Evolutionary conservation across 139 green algal species (phyloP).

Genomic region (Chlamydomonas incerta): DNA sequence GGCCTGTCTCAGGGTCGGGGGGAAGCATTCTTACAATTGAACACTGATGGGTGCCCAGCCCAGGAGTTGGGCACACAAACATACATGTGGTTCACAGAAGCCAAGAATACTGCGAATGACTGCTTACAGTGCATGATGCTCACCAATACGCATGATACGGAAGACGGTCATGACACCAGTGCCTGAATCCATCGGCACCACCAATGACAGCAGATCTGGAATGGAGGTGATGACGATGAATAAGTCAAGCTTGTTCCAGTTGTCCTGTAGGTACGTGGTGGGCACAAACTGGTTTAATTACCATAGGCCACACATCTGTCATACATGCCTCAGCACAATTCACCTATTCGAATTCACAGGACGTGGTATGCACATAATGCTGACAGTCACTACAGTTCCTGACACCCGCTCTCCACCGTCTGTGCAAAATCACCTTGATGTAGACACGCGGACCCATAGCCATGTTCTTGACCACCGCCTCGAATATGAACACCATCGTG

Average conservation of each 20-base stretch:
- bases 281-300: no score
- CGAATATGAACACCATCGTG: slow-evolving; percentile 61
- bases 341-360: no score
- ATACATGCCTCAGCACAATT: no score
- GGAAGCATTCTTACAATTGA: no score
- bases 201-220: slow-evolving; percentile 45
- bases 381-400: no score
- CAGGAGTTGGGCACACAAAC: background rate
- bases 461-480: slow-evolving; percentile 61
- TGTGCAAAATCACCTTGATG: slow-evolving; percentile 61
- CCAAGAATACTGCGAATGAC: no score
- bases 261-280: slow-evolving; percentile 1
- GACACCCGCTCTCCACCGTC: background rate
- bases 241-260: slow-evolving; percentile 70
- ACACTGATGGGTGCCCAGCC: no score
- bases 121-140: no score
- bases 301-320: no score
- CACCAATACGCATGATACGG: slow-evolving; percentile 41
- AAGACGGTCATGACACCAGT: slow-evolving; percentile 37
- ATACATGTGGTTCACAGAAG: no score
- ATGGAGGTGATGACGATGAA: slow-evolving; percentile 63
- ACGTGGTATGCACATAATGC: no score
- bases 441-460: slow-evolving; percentile 54
- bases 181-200: slow-evolving; percentile 27
- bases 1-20: no score